Base-by-base conservation (phyloP, 371 early-diverging fungal genomes). In the Coemansia linderi region DNA sequence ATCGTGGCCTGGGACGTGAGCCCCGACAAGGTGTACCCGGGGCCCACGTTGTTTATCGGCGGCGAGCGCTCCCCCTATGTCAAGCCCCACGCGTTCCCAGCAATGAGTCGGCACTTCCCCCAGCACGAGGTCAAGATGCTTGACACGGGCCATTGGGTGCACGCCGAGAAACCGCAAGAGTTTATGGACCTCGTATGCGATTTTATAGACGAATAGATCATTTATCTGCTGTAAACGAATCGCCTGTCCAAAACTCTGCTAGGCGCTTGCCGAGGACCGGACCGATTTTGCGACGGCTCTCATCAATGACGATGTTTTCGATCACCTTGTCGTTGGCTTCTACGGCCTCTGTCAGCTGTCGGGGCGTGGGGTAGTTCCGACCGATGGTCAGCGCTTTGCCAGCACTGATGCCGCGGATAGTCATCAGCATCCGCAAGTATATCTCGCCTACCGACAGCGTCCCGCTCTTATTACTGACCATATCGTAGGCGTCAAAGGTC, bases 101-200 rank as follows among this genome's bases (percentile, higher is more conserved):
- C 62, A n/a, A 89, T 95, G 59, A 59, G 79, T 36, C 40, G 59
- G 15, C 83, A 85, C 62, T 95, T 95, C 69, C 91, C 93, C 0
- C 75, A 88, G 37, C 82, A 88, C 12, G 67, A 81, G 37, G 62
- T 94, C 36, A 82, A 82, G 27, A 82, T 85, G 46, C 69, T 95
- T 7, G 88, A 92, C 43, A 85, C 94, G 12, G 94, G 94, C 1
- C 95, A 95, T 72, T 95, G 95, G 93, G 91, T 94, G 17, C 95
- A 95, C 81, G 88, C 93, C 2, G 93, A 94, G 73, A 90, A 88
- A 70, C 93, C 95, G 2, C 84, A 87, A 15, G 82, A 80, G 39
- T 88, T 87, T 60, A 78, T 81, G 65, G 52, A 66, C 31, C 22
- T 71, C 8, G 81, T 82, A 0, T 61, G 48, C 2, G 61, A 43